Evolutionary conservation across 2,329 filamentous ascomycete species (phyloP).

Genomic region (Paecilomyces sp.): DNA sequence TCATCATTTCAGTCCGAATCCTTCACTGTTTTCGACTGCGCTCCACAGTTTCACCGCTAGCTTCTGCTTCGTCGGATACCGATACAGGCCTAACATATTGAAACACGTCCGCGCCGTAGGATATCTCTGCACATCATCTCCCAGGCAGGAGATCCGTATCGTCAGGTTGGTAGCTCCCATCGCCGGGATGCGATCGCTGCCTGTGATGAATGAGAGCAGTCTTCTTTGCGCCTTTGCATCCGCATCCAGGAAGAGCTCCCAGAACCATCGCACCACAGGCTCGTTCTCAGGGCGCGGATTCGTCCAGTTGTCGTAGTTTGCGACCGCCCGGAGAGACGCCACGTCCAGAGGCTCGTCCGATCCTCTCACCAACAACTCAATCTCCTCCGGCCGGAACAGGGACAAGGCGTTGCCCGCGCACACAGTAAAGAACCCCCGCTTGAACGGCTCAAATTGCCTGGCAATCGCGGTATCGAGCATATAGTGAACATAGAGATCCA

Average conservation of each 20-base stretch:
- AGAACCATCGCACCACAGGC: slow-evolving; percentile 76
- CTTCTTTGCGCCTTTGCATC: slow-evolving; percentile 64
- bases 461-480: slow-evolving; percentile 69
- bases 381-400: slow-evolving; percentile 83
- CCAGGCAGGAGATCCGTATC: slow-evolving; percentile 69
- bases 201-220: slow-evolving; percentile 79
- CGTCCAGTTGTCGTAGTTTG: slow-evolving; percentile 76
- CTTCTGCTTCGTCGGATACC: slow-evolving; percentile 59
- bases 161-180: slow-evolving; percentile 74
- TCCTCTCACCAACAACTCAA: slow-evolving; percentile 77
- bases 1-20: slow-evolving; percentile 76
- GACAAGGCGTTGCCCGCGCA: slow-evolving; percentile 82
- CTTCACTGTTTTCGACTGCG: slow-evolving; percentile 83
- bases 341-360: slow-evolving; percentile 81
- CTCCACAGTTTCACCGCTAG: slow-evolving; percentile 71
- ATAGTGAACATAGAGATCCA: slow-evolving; percentile 75
- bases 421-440: slow-evolving; percentile 86
- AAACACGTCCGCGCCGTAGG: slow-evolving; percentile 89
- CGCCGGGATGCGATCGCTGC: slow-evolving; percentile 82
- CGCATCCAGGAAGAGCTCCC: slow-evolving; percentile 68
- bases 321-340: slow-evolving; percentile 64
- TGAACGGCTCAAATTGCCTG: slow-evolving; percentile 88
- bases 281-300: slow-evolving; percentile 48
- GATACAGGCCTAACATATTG: slow-evolving; percentile 72
- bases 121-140: slow-evolving; percentile 66